Base-by-base conservation (phyloP, 2,329 filamentous ascomycete species). In the Tolypocladium sp. region DNA sequence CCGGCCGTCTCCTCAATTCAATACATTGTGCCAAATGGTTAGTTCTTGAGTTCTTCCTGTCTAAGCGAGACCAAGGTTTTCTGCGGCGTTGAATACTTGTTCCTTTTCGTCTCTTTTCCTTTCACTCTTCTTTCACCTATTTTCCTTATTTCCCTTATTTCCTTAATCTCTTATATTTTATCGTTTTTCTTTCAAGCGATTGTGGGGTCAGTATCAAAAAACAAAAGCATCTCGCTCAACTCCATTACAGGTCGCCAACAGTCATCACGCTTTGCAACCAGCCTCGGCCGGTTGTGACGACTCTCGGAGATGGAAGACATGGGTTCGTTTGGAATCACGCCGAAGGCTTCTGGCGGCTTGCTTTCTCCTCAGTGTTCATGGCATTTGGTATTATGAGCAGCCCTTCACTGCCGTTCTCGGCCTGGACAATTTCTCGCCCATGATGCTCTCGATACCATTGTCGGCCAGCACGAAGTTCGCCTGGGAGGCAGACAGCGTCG, bases 351-450 rank as follows among this genome's bases (percentile, higher is more conserved):
- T 84, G n/a, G 74, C 79, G 40, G 78, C 77, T 17, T 85, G 81
- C 70, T 83, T 85, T 68, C 70, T 83, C 57, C 72, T 83, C 59
- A 83, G 86, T 66, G 74, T 79, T 8, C 82, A 85, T 61, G 77
- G 80, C 65, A 77, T 80, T 62, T 73, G 79, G 62, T 85, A 82
- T 64, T 76, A 81, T 57, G 79, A 85, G 68, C 79, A 81, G 62
- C 74, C 72, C 22, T 70, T 72, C 42, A 69, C 70, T 33, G 51
- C 59, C 1, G 58, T 67, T 13, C 67, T 70, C 38, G 73, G 72
- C 51, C 70, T 78, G 63, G 70, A 78, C 61, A 70, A 72, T 54
- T 66, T 67, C 40, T 66, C 68, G 59, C 65, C 71, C 54, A 63
- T 70, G 60, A 69, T 70, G 62, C 67, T 78, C 22, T 65, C 71